phyloP scores from a whole-genome alignment of 1,284 basidiomycete species.

The Cerioporus squamosus region DNA sequence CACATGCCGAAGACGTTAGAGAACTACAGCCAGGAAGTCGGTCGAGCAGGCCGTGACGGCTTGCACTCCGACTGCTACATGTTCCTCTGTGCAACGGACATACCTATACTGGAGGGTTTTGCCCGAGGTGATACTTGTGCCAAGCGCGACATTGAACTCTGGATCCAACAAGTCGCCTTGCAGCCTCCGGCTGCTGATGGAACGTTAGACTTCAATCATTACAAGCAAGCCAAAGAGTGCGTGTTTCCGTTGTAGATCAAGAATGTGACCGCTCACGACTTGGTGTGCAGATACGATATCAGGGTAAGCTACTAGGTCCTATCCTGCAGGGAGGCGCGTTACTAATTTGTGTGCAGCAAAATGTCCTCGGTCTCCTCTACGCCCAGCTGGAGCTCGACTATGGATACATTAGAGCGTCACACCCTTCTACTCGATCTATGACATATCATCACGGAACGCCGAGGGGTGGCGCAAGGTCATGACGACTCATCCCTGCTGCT shows the following conservation, averaged over 20 bases:
- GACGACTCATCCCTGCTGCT: slow-evolving; percentile 39
- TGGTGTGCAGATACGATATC: slow-evolving; percentile 41
- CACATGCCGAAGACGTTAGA: slow-evolving; percentile 72
- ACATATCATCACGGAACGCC: slow-evolving; percentile 37
- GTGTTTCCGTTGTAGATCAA: slow-evolving; percentile 14
- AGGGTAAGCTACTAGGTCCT: slow-evolving; percentile 36
- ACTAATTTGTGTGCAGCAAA: slow-evolving; percentile 37
- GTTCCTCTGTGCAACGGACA: slow-evolving; percentile 47
- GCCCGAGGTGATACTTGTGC: slow-evolving; percentile 50
- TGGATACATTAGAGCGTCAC: slow-evolving; percentile 49
- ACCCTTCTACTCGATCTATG: slow-evolving; percentile 50
- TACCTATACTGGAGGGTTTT: slow-evolving; percentile 51
- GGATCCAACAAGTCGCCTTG: slow-evolving; percentile 46
- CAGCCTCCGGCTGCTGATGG: slow-evolving; percentile 42
- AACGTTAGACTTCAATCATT: slow-evolving; percentile 47
- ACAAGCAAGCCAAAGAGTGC: slow-evolving; percentile 45
- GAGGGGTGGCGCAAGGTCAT: slow-evolving; percentile 38
- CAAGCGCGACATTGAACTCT: slow-evolving; percentile 42
- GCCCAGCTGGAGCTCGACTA: slow-evolving; percentile 55
- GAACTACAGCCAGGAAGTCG: slow-evolving; percentile 75
- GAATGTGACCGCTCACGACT: not conserved
- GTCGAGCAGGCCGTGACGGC: slow-evolving; percentile 77
- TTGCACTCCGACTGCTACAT: slow-evolving; percentile 60
- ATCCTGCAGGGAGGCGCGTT: not conserved
- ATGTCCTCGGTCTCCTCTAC: slow-evolving; percentile 50